Conservation (phyloP, 495 filamentous ascomycete genomes). For the Penicillium cinerascens region DNA sequence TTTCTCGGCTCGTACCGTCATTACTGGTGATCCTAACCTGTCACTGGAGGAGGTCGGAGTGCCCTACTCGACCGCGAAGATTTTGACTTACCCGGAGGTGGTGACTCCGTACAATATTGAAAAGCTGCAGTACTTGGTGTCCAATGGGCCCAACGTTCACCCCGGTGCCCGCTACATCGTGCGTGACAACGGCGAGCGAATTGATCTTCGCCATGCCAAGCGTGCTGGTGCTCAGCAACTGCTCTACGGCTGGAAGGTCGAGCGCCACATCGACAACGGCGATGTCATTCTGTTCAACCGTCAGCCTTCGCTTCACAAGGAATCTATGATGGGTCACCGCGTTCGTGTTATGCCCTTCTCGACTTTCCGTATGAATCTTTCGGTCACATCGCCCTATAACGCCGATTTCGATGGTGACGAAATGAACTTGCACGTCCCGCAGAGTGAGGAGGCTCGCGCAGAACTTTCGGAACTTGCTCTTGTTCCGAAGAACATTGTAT, state of each 20-base stretch:
- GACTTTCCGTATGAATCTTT: constrained; percentile 94
- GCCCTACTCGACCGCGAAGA: constrained; percentile 81
- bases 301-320: constrained; percentile 97
- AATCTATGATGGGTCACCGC: constrained; percentile 99
- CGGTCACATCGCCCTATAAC: constrained; percentile 97
- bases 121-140: constrained; percentile 80
- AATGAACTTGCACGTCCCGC: constrained; percentile 99
- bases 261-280: constrained; percentile 90
- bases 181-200: constrained; percentile 82
- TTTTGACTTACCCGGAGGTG: constrained; percentile 92
- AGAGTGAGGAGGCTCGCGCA: constrained; percentile 91
- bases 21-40: constrained; percentile 95
- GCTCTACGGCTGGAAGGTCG: constrained; percentile 97
- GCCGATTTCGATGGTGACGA: constrained; percentile 99
- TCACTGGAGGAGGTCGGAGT: constrained; percentile 96
- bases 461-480: constrained; percentile 91
- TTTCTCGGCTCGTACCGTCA: constrained; percentile 98
- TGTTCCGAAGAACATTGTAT: constrained; percentile 96
- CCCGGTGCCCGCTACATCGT: constrained; percentile 96
- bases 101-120: constrained; percentile 98
- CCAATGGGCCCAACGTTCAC: constrained; percentile 90
- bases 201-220: constrained; percentile 90
- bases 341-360: constrained; percentile 98
- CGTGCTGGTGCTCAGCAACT: constrained; percentile 76
- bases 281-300: constrained; percentile 99